phyloP scores from a whole-genome alignment of 495 filamentous ascomycete genomes.

The Tetracladium marchalianum region DNA sequence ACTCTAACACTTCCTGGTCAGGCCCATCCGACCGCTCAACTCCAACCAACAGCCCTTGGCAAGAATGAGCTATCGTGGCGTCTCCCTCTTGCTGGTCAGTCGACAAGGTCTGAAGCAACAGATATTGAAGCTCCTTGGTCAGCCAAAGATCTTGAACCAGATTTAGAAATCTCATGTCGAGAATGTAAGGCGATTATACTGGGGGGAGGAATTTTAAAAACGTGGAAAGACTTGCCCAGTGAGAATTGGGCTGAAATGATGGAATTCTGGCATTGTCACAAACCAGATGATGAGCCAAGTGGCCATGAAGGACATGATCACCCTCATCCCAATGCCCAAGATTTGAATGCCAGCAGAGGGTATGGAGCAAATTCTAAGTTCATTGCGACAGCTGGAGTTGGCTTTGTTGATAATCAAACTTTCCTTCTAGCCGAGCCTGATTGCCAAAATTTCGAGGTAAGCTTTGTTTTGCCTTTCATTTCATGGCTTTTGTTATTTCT shows the following conservation, averaged over 20 bases:
- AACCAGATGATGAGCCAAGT: conserved; percentile 45
- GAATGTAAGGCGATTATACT: conserved; percentile 44
- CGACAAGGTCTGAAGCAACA: conserved; percentile 7
- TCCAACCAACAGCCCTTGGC: conserved; percentile 25
- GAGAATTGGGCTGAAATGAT: conserved; percentile 99
- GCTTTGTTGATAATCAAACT: conserved; percentile 71
- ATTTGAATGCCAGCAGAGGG: conserved; percentile 40
- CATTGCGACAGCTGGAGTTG: conserved; percentile 48
- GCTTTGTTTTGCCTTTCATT: conserved; percentile 21
- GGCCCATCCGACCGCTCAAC: conserved; percentile 25
- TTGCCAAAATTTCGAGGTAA: conserved; percentile 55
- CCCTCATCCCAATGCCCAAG: conserved; percentile 22
- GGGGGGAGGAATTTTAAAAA: conserved; percentile 27
- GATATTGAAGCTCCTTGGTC: conserved; percentile 57
- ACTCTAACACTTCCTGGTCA: conserved; percentile 57
- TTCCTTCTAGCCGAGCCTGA: conserved; percentile 59
- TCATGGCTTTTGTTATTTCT: conserved; percentile 8
- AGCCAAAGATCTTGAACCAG: conserved; percentile 46
- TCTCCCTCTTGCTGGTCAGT: conserved; percentile 46
- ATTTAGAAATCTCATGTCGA: conserved; percentile 52
- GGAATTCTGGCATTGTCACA: conserved; percentile 99
- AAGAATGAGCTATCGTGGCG: conserved; percentile 55
- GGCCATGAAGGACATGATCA: conserved; percentile 9
- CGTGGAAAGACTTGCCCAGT: conserved; percentile 93
- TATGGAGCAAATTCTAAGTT: conserved; percentile 69